Base-by-base conservation (phyloP, 768 basidiomycete genomes). In the Russula ochroleuca region DNA sequence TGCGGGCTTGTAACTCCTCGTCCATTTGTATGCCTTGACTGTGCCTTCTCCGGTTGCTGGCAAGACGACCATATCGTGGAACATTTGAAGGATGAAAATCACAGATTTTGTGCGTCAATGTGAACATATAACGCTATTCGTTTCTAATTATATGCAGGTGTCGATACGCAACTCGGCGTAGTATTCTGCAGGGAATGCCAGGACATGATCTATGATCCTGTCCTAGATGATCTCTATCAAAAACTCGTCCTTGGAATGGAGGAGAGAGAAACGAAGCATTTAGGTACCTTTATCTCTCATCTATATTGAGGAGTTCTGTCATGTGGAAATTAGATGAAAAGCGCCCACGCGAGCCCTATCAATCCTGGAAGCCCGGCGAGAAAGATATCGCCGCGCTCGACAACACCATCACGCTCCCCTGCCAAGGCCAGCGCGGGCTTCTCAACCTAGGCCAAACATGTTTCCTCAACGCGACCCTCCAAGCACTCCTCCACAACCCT, bases 401-500 rank as follows among this genome's bases (percentile, higher is more conserved):
- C 47, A 78, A 79, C 31, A 74, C 81, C 5, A 75, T 75, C 8
- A 57, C 78, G 11, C 75, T 91, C 50, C 80, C 89, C 17, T 94
- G 94, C 74, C 87, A 92, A 80, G 87, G 86, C 57, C 85, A 90
- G n/a, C 80, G 90, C 62, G 93, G 94, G 0, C 78, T 96, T 3
- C 76, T 93, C 48, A 95, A 96, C 73, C 83, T 96, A 0, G 92
- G 93, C 1, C 88, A 94, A 73, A 98, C 94, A 0, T 98, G 96
- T 71, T 98, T 94, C 76, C 81, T 98, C 69, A 96, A 93, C 67
- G 93, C 88, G 57, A 85, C 97, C 23, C 80, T 98, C 13, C 96
- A 98, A 73, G 85, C 84, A 14, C 87, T 98, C 69, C 79, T 91
- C 9, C 89, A 92, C 74, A 98, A 97, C 69, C 95, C 96, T 0